Evolutionary conservation across 1,284 basidiomycete species (phyloP).

Genomic region (Omphalotus olearius): DNA sequence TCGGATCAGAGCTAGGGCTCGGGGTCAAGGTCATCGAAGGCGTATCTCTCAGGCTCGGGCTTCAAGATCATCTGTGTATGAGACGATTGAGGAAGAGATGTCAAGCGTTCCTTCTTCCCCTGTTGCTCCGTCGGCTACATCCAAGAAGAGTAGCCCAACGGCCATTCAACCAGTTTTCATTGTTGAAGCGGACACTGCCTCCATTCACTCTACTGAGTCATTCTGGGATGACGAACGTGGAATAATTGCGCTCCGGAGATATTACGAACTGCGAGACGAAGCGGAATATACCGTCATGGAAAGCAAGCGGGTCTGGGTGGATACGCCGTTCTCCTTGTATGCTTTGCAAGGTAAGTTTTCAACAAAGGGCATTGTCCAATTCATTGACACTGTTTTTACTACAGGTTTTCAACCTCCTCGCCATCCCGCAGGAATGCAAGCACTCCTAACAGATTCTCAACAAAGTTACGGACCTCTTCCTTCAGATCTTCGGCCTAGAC

Average conservation of each 20-base stretch:
- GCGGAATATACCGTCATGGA: conserved; percentile 62
- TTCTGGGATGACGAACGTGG: conserved; percentile 62
- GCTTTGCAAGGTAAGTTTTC: conserved; percentile 62
- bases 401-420: conserved; percentile 69
- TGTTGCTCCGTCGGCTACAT: conserved; percentile 20
- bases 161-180: conserved; percentile 45
- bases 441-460: conserved; percentile 67
- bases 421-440: conserved; percentile 62
- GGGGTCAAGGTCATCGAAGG: conserved; percentile 65
- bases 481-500: conserved; percentile 56
- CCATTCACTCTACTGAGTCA: conserved; percentile 34
- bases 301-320: conserved; percentile 60
- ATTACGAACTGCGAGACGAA: conserved; percentile 66
- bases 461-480: conserved; percentile 67
- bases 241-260: conserved; percentile 56
- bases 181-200: conserved; percentile 51
- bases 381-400: conserved; percentile 9
- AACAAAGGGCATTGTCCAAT: background rate
- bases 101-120: conserved; percentile 27
- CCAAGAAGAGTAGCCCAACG: conserved; percentile 31
- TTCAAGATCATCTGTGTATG: conserved; percentile 67
- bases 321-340: conserved; percentile 70
- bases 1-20: conserved; percentile 42
- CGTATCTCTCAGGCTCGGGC: conserved; percentile 59
- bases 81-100: conserved; percentile 73